These are phyloP conservation scores for Xerophyta viscosa DNA, from an alignment of 106 monocot genomes.

Conservation along the genomic window DNA sequence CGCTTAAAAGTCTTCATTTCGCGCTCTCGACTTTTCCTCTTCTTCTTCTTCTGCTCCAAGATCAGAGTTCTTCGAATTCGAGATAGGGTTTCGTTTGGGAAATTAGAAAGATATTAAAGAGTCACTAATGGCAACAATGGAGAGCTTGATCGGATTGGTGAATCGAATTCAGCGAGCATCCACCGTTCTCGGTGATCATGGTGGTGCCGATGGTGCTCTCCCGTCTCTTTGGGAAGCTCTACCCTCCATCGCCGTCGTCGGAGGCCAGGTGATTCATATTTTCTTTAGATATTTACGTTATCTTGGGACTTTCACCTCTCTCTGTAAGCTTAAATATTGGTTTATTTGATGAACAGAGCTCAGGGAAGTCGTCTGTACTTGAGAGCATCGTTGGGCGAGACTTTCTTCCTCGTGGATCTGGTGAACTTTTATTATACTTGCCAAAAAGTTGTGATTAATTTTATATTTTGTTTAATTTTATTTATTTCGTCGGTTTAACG, in stretches of 20 bases:
- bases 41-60: not conserved
- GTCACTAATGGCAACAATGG: conserved; percentile 75
- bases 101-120: not conserved
- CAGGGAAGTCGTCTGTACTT: conserved; percentile 53
- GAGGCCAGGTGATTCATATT: conserved; percentile 31
- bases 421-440: conserved; percentile 5
- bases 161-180: conserved; percentile 90
- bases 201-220: conserved; percentile 43
- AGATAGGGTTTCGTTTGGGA: not conserved
- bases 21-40: not conserved
- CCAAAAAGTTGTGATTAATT: no score
- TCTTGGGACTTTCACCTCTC: not conserved
- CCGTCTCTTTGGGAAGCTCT: conserved; percentile 67
- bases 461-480: not conserved
- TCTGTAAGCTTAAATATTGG: not conserved
- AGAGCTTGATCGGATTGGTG: conserved; percentile 81
- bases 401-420: conserved; percentile 60
- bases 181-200: conserved; percentile 90
- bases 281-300: not conserved
- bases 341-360: conserved; percentile 24
- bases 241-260: conserved; percentile 63
- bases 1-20: not conserved
- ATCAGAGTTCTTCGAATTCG: not conserved
- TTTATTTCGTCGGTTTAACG: not conserved
- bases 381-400: conserved; percentile 56